phyloP scores from a whole-genome alignment of 2,329 filamentous ascomycete genomes.

The Aspergillus cejpii region DNA sequence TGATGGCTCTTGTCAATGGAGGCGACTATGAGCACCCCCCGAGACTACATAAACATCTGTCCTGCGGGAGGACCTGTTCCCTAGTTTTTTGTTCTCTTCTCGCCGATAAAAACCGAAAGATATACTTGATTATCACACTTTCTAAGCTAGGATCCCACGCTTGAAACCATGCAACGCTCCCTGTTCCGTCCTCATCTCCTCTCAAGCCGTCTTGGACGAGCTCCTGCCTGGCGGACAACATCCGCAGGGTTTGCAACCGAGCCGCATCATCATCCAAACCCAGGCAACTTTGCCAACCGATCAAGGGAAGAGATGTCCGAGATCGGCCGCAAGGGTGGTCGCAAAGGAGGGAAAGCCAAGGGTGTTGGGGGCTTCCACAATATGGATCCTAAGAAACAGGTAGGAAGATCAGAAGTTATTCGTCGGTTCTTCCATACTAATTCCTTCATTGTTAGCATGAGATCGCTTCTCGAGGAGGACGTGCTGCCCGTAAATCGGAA shows the following conservation, averaged over 20 bases:
- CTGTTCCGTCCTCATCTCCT: neutral
- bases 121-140: neutral
- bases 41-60: neutral
- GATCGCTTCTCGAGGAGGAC: slow-evolving; percentile 25
- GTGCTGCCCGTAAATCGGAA: slow-evolving; percentile 12
- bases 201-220: neutral
- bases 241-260: slow-evolving; percentile 11
- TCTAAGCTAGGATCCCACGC: neutral
- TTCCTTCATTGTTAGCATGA: slow-evolving; percentile 13
- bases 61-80: neutral
- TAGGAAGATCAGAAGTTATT: slow-evolving; percentile 3
- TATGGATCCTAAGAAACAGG: slow-evolving; percentile 28
- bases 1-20: neutral
- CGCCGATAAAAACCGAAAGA: neutral
- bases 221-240: neutral
- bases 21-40: neutral
- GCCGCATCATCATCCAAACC: slow-evolving; percentile 20
- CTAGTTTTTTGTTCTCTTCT: neutral
- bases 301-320: slow-evolving; percentile 21
- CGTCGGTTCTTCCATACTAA: neutral
- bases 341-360: slow-evolving; percentile 24
- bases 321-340: slow-evolving; percentile 23
- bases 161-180: neutral
- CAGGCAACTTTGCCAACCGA: slow-evolving; percentile 34
- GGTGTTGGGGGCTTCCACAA: slow-evolving; percentile 24